These are phyloP conservation scores for Calycina herbarum DNA, from an alignment of 2,329 filamentous ascomycete species.

Conservation along the genomic window DNA sequence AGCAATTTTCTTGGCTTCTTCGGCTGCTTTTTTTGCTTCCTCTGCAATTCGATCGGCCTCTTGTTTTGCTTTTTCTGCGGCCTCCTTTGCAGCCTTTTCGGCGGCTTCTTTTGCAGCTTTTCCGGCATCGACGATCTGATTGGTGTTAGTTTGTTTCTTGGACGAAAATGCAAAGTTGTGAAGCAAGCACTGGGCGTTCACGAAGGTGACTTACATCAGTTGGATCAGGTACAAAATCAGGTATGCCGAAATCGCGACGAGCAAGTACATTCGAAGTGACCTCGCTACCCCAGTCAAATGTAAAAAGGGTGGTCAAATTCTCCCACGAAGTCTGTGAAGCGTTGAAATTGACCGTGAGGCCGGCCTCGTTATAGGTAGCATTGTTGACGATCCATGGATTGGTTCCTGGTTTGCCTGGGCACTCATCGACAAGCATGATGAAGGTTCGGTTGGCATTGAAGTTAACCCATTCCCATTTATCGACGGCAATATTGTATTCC, in stretches of 20 bases:
- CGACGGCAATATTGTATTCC: constrained; percentile 9
- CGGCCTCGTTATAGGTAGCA: constrained; percentile 5
- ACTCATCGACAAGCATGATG: constrained; percentile 12
- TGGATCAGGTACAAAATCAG: too few species aligned
- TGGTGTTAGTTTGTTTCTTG: too few species aligned
- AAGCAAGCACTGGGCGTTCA: too few species aligned
- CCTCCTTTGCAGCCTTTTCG: too few species aligned
- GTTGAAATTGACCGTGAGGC: constrained; percentile 6
- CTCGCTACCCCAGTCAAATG: constrained; percentile 7
- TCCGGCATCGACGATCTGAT: too few species aligned
- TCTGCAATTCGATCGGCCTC: background rate
- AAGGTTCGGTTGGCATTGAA: constrained; percentile 12
- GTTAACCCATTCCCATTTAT: constrained; percentile 12
- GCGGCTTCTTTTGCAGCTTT: too few species aligned
- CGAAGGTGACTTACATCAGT: too few species aligned
- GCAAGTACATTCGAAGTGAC: constrained; percentile 4
- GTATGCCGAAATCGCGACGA: background rate
- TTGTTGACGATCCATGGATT: constrained; percentile 11
- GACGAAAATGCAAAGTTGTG: too few species aligned
- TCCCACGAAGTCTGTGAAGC: constrained; percentile 11
- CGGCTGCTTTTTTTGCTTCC: background rate
- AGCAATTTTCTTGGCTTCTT: background rate
- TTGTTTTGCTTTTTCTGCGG: background rate
- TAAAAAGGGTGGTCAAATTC: constrained; percentile 8
- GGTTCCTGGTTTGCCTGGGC: constrained; percentile 10